Percentiles rank a stretch among this genome's conserved stretches.
Evolutionary conservation across 345 rosid genomes (phyloP).

Genomic region (Abelmoschus esculentus): DNA sequence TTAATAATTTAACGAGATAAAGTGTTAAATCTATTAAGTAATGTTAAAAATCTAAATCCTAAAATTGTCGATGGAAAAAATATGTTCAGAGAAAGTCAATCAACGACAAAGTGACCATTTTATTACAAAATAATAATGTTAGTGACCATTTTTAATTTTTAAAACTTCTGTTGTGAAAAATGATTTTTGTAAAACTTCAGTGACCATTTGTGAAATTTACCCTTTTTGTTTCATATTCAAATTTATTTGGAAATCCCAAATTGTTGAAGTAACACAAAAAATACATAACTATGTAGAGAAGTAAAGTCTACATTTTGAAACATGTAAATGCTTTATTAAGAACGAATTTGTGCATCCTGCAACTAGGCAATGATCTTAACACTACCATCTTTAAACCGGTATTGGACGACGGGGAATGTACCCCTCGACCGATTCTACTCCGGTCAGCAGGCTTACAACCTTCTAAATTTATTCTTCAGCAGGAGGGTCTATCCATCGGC

Average conservation of each 20-base stretch:
- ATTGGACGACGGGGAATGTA: neutral
- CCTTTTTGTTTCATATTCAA: neutral
- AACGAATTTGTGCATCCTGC: neutral
- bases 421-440: neutral
- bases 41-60: no score
- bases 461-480: neutral
- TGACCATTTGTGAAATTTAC: no score
- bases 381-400: neutral
- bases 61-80: no score
- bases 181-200: no score
- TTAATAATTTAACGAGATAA: no score
- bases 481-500: constrained; percentile 32
- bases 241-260: neutral
- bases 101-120: no score
- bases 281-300: neutral
- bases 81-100: no score
- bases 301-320: neutral
- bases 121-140: no score
- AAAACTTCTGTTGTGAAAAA: no score
- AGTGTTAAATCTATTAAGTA: no score
- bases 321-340: neutral
- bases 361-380: neutral
- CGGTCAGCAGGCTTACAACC: neutral
- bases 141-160: no score
- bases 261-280: no score